Conservation (phyloP, 2,329 filamentous ascomycete genomes). For the Epichloe bromicola region DNA sequence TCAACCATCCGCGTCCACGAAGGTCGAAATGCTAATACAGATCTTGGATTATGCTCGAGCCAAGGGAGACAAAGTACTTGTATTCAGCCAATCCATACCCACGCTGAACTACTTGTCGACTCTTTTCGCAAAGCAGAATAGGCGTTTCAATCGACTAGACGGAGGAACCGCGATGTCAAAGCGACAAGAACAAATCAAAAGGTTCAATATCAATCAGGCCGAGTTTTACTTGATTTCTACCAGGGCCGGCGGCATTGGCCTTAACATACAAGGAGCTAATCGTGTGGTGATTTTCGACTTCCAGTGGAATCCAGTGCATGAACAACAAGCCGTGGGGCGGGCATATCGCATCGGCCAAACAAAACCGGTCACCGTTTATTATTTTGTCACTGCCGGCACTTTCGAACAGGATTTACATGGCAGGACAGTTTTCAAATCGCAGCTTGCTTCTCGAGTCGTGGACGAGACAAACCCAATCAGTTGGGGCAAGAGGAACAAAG, state of each 20-base stretch:
- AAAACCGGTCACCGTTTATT: conserved; percentile 75
- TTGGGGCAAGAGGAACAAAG: conserved; percentile 41
- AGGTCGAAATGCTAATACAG: conserved; percentile 50
- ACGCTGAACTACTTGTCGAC: conserved; percentile 57
- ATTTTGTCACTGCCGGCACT: conserved; percentile 64
- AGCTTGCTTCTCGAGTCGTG: conserved; percentile 66
- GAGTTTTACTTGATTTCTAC: conserved; percentile 74
- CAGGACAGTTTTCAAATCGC: conserved; percentile 67
- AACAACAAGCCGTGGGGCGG: conserved; percentile 77
- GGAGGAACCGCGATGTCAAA: conserved; percentile 42
- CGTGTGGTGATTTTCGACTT: conserved; percentile 80
- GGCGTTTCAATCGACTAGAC: conserved; percentile 50
- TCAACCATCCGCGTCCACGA: conserved; percentile 47
- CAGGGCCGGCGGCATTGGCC: conserved; percentile 63
- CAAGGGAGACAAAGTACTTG: conserved; percentile 58
- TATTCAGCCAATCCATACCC: conserved; percentile 64
- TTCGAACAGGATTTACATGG: conserved; percentile 66
- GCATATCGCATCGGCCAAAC: conserved; percentile 75
- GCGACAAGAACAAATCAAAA: conserved; percentile 51
- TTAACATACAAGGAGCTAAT: conserved; percentile 77
- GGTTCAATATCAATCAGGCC: conserved; percentile 48
- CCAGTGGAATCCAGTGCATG: conserved; percentile 64
- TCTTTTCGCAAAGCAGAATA: conserved; percentile 35
- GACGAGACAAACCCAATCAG: conserved; percentile 70
- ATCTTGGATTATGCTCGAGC: conserved; percentile 55